Evolutionary conservation across 2,329 filamentous ascomycete genomes (phyloP), one percentile per base, ranked within the genome.

Genomic region (Fusarium equiseti): DNA sequence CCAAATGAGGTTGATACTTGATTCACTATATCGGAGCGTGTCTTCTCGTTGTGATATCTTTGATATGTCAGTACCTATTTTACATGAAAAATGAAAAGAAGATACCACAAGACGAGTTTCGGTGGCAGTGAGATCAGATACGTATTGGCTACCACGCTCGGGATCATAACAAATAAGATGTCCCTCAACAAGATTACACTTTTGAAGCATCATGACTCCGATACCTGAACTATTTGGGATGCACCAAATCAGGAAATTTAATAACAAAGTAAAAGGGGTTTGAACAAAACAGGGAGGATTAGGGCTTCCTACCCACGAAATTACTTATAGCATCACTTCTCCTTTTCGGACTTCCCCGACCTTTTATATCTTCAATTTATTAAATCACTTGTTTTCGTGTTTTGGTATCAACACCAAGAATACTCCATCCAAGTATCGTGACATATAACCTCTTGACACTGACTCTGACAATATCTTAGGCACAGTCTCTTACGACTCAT

Each of bases 211-310:
- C 12, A 13, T 31, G 5, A 5, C 9, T 11, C 9, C 35, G 18
- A 38, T n/a, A 11, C 10, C 5, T 11, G 18, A 18, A 38, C 18
- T 9, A 38, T 11, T n/a, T n/a, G 35, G 35, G 10, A 9, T 38
- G 2, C 6, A 11, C 4, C 1, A 11, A n/a, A 38, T 38, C 2
- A n/a, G 10, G 3, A 38, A 4, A 38, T 4, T 12, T 12, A 4
- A n/a, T 2, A 38, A 38, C 0, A n/a, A 38, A 38, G 10, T 38
- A 38, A 38, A 38, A n/a, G 35, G 7, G 35, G 35, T 38, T 2
- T 12, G 10, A 38, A 38, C 3, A n/a, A 35, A 35, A 9, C 8
- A n/a, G 35, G 3, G 5, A 38, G 5, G 10, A 38, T n/a, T 38
- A 38, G 35, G 35, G 35, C 6, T 38, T 0, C 18, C 10, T 38